phyloP scores from a whole-genome alignment of 2,329 filamentous ascomycete species.

The Claviceps pazoutovae region DNA sequence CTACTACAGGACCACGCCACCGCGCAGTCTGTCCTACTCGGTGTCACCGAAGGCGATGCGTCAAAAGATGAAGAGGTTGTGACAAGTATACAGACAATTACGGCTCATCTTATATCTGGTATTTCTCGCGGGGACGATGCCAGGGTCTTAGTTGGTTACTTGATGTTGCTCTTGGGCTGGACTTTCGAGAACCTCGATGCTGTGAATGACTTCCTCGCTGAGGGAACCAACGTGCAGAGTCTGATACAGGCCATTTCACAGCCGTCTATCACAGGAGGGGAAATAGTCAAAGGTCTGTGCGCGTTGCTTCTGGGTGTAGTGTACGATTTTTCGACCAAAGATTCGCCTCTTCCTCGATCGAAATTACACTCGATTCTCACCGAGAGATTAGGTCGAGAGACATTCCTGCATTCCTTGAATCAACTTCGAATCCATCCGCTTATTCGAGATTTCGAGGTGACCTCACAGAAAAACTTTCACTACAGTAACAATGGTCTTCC shows the following conservation, averaged over 20 bases:
- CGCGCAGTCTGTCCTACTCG: constrained; percentile 67
- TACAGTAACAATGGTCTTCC: constrained; percentile 41
- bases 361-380: constrained; percentile 68
- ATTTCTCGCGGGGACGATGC: constrained; percentile 66
- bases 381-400: constrained; percentile 67
- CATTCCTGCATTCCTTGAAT: constrained; percentile 70
- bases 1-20: constrained; percentile 66
- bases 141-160: constrained; percentile 66
- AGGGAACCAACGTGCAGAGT: constrained; percentile 84
- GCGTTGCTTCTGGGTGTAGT: constrained; percentile 74
- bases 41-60: constrained; percentile 77
- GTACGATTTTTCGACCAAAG: constrained; percentile 96
- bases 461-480: constrained; percentile 52
- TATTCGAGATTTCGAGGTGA: constrained; percentile 80
- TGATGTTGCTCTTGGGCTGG: constrained; percentile 82
- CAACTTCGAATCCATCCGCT: constrained; percentile 64
- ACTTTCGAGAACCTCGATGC: constrained; percentile 84
- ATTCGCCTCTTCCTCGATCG: constrained; percentile 74
- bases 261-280: constrained; percentile 41
- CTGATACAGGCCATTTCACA: constrained; percentile 60
- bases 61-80: constrained; percentile 87
- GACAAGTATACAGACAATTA: constrained; percentile 78
- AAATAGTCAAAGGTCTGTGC: constrained; percentile 67
- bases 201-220: constrained; percentile 82
- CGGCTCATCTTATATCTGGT: constrained; percentile 71